Conservation (phyloP, 306 rosid genomes). For the Betula pendula region DNA sequence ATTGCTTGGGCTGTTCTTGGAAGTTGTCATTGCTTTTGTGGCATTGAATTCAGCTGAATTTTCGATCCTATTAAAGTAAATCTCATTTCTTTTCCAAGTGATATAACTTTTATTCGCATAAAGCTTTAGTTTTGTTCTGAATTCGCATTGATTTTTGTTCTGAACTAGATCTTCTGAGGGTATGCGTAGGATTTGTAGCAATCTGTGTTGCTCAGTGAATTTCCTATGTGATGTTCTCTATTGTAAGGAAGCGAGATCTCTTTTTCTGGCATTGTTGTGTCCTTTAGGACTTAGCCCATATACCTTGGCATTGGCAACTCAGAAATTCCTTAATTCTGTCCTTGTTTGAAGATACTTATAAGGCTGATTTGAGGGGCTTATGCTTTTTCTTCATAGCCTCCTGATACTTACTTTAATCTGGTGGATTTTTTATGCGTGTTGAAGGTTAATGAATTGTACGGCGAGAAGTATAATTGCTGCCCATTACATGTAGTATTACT, state of each 20-base stretch:
- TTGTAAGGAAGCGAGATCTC: not conserved
- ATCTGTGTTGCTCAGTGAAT: not conserved
- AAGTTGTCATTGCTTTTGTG: slow-evolving; percentile 4
- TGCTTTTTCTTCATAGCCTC: not conserved
- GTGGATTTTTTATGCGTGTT: not conserved
- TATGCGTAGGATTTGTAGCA: not conserved
- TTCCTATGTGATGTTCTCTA: not conserved
- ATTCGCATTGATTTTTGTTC: not conserved
- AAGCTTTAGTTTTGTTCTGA: not conserved
- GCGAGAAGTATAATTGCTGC: not conserved
- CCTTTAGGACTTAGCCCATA: too few species aligned
- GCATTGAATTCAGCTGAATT: slow-evolving; percentile 2
- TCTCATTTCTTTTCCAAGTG: not conserved
- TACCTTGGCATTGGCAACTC: not conserved
- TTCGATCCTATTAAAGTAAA: not conserved
- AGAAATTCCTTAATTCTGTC: not conserved
- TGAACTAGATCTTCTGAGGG: not conserved
- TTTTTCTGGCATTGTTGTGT: not conserved
- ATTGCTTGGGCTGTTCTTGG: not conserved
- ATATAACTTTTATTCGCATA: not conserved
- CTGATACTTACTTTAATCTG: not conserved
- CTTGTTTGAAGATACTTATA: not conserved
- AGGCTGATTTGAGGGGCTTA: not conserved
- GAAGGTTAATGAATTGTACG: not conserved
- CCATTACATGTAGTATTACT: not conserved